A percentile compares a stretch with the other conserved stretches of the same genome.
Conservation (phyloP, 345 rosid genomes). For the Passiflora organensis region DNA sequence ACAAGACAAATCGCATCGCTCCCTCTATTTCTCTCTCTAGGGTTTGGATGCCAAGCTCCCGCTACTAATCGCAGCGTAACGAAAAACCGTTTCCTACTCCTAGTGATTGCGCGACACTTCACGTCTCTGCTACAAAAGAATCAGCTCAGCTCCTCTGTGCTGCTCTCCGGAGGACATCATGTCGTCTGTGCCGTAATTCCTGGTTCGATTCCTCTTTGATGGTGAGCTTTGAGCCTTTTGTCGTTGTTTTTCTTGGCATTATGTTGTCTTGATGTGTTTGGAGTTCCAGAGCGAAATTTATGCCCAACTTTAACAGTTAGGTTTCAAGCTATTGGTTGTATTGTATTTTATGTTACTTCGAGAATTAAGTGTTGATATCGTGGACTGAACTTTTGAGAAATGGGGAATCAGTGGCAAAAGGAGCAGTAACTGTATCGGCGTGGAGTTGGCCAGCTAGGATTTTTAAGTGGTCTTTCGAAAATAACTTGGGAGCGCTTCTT, state of each 20-base stretch:
- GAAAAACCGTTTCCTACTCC: neutral
- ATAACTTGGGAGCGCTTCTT: too few species aligned
- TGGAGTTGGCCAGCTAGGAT: too few species aligned
- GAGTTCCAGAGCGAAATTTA: neutral
- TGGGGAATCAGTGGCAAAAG: neutral
- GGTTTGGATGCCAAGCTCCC: slow-evolving; percentile 8
- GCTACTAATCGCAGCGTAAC: neutral
- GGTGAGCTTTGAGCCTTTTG: neutral
- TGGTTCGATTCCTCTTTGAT: slow-evolving; percentile 6
- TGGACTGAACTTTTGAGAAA: neutral
- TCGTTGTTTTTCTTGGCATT: neutral
- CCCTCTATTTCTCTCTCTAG: slow-evolving; percentile 13
- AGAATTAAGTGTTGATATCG: neutral
- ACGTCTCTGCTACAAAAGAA: neutral
- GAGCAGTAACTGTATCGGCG: neutral
- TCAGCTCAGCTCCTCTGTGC: neutral
- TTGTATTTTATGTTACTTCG: neutral
- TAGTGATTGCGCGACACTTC: neutral
- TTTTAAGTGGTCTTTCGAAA: too few species aligned
- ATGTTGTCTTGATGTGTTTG: neutral
- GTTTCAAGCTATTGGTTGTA: neutral
- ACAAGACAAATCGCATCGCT: neutral
- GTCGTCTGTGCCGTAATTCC: neutral
- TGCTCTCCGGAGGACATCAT: neutral
- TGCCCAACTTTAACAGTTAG: neutral